Conservation (phyloP, 1,284 basidiomycete genomes). For the Veloporphyrellus conicus region DNA sequence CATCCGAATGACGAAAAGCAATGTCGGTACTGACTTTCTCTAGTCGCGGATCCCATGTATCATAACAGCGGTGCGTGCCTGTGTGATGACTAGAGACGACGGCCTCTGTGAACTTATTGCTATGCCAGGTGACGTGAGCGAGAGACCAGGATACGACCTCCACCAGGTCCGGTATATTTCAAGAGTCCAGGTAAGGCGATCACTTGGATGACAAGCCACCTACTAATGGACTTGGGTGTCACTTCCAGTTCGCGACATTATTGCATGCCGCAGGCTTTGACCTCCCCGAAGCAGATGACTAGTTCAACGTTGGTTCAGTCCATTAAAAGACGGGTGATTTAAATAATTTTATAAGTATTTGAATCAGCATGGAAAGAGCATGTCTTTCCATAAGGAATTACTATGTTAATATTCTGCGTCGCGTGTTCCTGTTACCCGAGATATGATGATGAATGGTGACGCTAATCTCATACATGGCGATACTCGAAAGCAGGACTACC, state of each 20-base stretch:
- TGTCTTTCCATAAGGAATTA: neutral
- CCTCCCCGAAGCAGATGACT: slow-evolving; percentile 15
- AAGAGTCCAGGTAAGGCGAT: slow-evolving; percentile 69
- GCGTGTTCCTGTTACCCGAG: no score
- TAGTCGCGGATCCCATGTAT: slow-evolving; percentile 82
- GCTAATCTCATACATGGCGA: slow-evolving; percentile 63
- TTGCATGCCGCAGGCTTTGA: slow-evolving; percentile 54
- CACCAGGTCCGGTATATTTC: slow-evolving; percentile 76
- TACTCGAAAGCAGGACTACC: slow-evolving; percentile 84
- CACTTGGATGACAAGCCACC: neutral
- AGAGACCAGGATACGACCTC: slow-evolving; percentile 75
- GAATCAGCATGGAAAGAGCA: neutral
- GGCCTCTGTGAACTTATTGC: neutral
- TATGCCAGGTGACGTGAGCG: slow-evolving; percentile 64
- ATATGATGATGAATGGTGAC: no score
- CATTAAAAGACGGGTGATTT: neutral
- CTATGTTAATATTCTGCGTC: no score
- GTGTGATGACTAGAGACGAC: neutral
- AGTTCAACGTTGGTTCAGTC: neutral
- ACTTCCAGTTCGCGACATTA: slow-evolving; percentile 51
- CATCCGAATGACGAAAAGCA: neutral
- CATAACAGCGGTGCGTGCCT: slow-evolving; percentile 63
- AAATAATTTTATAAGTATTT: slow-evolving; percentile 20
- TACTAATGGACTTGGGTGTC: neutral
- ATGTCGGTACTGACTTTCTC: neutral